Percentiles rank a stretch among this genome's conserved stretches.
Evolutionary conservation across 2,329 filamentous ascomycete species (phyloP).

Genomic region (Fusarium anthophilum): DNA sequence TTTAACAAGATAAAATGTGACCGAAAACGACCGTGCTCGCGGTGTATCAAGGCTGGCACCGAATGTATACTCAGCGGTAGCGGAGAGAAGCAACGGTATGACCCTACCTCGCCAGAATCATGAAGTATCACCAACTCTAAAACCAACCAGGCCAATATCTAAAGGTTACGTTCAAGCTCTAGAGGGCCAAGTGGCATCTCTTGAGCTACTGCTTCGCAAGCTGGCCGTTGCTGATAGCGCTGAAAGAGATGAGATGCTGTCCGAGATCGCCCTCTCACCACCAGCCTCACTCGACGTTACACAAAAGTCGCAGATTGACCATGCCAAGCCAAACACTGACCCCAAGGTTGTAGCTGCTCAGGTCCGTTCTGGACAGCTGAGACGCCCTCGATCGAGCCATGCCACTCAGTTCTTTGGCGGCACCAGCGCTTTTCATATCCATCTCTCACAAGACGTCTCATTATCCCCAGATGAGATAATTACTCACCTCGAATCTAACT

Average conservation of each 20-base stretch:
- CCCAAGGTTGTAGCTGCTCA: constrained; percentile 47
- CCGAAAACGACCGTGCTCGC: constrained; percentile 59
- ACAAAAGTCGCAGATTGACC: constrained; percentile 25
- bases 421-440: constrained; percentile 57
- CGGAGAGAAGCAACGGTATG: constrained; percentile 55
- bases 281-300: constrained; percentile 27
- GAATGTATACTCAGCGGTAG: constrained; percentile 53
- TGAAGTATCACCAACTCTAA: background rate
- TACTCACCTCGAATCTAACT: constrained; percentile 22
- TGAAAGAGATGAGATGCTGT: constrained; percentile 54
- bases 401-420: constrained; percentile 59
- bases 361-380: constrained; percentile 48
- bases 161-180: constrained; percentile 59
- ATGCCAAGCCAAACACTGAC: constrained; percentile 40
- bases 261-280: constrained; percentile 46
- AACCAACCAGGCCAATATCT: constrained; percentile 51
- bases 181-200: constrained; percentile 56
- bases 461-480: constrained; percentile 21
- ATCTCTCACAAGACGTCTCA: constrained; percentile 44
- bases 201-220: constrained; percentile 57
- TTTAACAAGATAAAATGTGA: constrained; percentile 60
- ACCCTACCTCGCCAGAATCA: background rate
- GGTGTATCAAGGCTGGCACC: constrained; percentile 55
- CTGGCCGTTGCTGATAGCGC: constrained; percentile 52
- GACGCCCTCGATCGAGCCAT: constrained; percentile 52